These are phyloP conservation scores for Russula compacta DNA, from an alignment of 768 basidiomycete genomes.

Conservation along the genomic window DNA sequence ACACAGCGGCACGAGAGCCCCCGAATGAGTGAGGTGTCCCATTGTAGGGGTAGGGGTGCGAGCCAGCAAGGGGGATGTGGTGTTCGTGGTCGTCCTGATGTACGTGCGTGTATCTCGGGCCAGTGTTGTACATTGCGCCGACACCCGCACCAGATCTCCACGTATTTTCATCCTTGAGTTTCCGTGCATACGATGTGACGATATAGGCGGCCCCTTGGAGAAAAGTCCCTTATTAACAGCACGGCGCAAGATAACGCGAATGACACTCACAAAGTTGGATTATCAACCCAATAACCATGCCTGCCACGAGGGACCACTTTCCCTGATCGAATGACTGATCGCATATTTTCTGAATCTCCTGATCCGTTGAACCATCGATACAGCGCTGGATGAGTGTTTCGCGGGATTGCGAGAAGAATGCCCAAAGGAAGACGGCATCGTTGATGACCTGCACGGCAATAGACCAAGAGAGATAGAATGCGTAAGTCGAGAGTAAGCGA, in stretches of 20 bases:
- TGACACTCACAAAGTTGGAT: conserved; percentile 12
- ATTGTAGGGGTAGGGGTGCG: conserved; percentile 9
- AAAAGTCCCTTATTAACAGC: not conserved
- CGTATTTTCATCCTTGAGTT: not conserved
- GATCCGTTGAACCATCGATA: conserved; percentile 12
- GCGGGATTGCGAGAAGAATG: conserved; percentile 5
- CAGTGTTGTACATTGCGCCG: not conserved
- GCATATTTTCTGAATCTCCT: not conserved
- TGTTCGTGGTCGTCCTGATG: not conserved
- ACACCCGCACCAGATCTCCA: not conserved
- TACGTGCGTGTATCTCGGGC: conserved; percentile 3
- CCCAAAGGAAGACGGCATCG: not conserved
- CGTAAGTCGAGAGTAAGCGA: conserved; percentile 8
- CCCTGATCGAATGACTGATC: not conserved
- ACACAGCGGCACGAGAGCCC: not conserved
- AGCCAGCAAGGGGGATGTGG: not conserved
- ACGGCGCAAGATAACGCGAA: not conserved
- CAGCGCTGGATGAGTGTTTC: conserved; percentile 5
- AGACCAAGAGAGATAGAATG: conserved; percentile 4
- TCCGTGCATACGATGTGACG: conserved; percentile 7
- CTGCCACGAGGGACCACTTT: not conserved
- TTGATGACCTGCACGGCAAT: conserved; percentile 4
- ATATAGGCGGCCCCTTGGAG: conserved; percentile 13
- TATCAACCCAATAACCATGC: not conserved
- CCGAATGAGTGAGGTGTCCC: conserved; percentile 5